These are phyloP conservation scores for Rhododendron simsii DNA, from an alignment of 148 eudicot genomes.

Conservation along the genomic window DNA sequence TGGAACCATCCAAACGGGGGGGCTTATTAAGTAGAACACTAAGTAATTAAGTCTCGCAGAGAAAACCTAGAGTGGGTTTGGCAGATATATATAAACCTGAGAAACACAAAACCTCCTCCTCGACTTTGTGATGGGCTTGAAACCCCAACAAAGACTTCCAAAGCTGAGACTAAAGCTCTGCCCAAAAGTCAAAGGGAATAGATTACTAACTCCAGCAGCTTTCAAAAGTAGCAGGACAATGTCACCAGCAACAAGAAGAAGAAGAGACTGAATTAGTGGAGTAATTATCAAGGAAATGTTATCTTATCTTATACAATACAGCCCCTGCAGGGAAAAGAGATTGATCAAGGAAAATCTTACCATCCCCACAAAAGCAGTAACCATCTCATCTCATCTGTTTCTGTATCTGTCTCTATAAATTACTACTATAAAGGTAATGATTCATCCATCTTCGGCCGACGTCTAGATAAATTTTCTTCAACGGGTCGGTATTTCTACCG, in stretches of 20 bases:
- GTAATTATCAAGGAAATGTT: too few species aligned
- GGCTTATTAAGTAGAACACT: too few species aligned
- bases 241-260: too few species aligned
- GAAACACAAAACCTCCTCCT: conserved; percentile 10
- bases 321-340: too few species aligned
- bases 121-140: conserved; percentile 7
- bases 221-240: neutral
- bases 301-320: too few species aligned
- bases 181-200: neutral
- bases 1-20: too few species aligned
- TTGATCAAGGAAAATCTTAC: neutral
- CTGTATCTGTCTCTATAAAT: too few species aligned
- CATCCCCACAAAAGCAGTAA: neutral
- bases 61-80: neutral
- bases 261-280: too few species aligned
- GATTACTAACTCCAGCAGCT: neutral
- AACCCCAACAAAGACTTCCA: neutral
- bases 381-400: neutral
- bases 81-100: conserved; percentile 13
- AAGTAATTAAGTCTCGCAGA: neutral
- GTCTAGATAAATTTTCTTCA: neutral
- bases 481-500: neutral
- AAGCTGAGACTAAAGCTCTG: neutral
- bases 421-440: too few species aligned
- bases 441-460: neutral